Evolutionary conservation across 495 filamentous ascomycete species (phyloP).

Genomic region (Talaromyces thailandensis): DNA sequence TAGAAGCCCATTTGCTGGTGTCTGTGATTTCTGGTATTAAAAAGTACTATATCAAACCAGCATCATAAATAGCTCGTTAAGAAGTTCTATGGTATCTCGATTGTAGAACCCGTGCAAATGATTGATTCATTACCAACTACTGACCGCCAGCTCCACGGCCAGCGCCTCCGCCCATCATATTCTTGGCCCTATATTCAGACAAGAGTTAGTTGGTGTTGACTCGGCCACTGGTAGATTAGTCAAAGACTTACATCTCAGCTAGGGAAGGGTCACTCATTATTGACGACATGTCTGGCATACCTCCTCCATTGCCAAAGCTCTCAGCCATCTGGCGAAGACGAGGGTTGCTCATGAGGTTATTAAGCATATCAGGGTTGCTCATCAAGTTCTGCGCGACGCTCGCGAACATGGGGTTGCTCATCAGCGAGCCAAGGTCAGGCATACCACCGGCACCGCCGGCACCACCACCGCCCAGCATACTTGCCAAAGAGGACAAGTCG

Average conservation of each 20-base stretch:
- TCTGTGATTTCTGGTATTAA: background rate
- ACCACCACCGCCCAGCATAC: constrained; percentile 59
- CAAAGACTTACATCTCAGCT: constrained; percentile 78
- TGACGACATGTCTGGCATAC: constrained; percentile 68
- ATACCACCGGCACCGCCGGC: constrained; percentile 64
- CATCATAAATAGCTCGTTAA: background rate
- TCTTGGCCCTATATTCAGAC: constrained; percentile 51
- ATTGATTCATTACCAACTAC: constrained; percentile 5
- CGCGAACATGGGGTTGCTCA: constrained; percentile 97
- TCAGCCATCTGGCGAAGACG: constrained; percentile 67
- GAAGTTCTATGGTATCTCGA: background rate
- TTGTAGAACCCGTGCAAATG: background rate
- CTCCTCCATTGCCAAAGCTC: constrained; percentile 49
- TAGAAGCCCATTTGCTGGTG: background rate
- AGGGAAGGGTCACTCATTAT: constrained; percentile 88
- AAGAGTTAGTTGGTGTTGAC: constrained; percentile 10
- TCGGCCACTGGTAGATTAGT: background rate
- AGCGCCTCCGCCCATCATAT: constrained; percentile 61
- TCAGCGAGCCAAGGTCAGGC: constrained; percentile 76
- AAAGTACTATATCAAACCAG: background rate
- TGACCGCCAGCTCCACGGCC: constrained; percentile 28
- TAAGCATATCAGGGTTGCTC: constrained; percentile 87
- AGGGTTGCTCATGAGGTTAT: constrained; percentile 91
- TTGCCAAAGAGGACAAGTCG: constrained; percentile 61
- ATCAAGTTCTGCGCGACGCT: constrained; percentile 95